Evolutionary conservation across 2,329 filamentous ascomycete species (phyloP).

Genomic region (Nemania diffusa): DNA sequence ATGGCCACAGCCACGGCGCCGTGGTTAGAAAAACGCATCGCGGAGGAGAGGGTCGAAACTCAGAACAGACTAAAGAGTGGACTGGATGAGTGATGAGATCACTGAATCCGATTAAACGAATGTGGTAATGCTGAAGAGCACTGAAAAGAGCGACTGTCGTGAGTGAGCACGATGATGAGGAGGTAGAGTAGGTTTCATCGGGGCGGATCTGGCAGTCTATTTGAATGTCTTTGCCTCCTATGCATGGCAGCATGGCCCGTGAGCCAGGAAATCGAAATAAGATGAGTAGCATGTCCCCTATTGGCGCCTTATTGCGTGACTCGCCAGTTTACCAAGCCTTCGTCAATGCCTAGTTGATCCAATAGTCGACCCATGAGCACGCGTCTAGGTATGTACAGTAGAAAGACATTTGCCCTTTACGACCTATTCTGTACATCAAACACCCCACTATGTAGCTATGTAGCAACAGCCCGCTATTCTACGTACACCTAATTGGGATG

Average conservation of each 20-base stretch:
- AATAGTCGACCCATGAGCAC: conserved; percentile 20
- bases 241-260: conserved; percentile 31
- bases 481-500: not conserved
- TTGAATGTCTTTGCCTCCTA: conserved; percentile 38
- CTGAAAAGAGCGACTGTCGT: conserved; percentile 44
- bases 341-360: not conserved
- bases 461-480: not conserved
- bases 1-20: conserved; percentile 46
- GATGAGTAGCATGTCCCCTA: conserved; percentile 33
- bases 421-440: not conserved
- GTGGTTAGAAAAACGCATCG: conserved; percentile 48
- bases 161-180: conserved; percentile 42
- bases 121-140: conserved; percentile 43
- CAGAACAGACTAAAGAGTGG: conserved; percentile 46
- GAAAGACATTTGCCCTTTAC: not conserved
- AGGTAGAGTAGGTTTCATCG: conserved; percentile 15
- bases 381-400: too few relatives aligned
- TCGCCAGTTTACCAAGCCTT: not conserved
- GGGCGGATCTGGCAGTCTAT: conserved; percentile 41
- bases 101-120: conserved; percentile 41
- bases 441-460: not conserved
- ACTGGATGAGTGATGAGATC: conserved; percentile 44
- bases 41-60: conserved; percentile 19
- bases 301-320: not conserved
- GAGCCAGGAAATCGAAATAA: conserved; percentile 8